Evolutionary conservation across 2,329 filamentous ascomycete genomes (phyloP).

Genomic region (Beauveria australis): DNA sequence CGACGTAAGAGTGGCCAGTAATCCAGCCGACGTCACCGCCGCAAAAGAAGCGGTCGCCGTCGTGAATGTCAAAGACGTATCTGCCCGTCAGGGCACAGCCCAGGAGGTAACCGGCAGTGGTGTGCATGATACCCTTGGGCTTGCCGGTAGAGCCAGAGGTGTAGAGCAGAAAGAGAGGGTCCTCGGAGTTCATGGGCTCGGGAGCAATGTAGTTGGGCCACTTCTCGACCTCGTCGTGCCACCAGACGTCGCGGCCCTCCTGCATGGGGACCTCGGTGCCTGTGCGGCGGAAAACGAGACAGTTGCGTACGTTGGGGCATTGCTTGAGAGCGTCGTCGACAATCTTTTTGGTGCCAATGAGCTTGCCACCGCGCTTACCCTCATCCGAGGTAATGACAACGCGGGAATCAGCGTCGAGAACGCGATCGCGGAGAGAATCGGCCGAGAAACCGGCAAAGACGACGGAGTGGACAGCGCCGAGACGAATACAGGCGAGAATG

Average conservation of each 20-base stretch:
- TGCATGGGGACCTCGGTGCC: constrained; percentile 90
- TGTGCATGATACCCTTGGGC: constrained; percentile 98
- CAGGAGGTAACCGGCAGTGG: constrained; percentile 88
- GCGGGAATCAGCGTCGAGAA: constrained; percentile 82
- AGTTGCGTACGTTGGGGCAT: constrained; percentile 78
- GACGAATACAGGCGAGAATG: constrained; percentile 82
- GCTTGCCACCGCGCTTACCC: constrained; percentile 93
- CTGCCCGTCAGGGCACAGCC: constrained; percentile 92
- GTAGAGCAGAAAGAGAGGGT: constrained; percentile 95
- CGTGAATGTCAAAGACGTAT: constrained; percentile 97
- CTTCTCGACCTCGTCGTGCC: constrained; percentile 97
- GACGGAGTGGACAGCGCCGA: constrained; percentile 93
- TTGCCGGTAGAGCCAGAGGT: constrained; percentile 97
- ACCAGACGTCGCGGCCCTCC: constrained; percentile 84
- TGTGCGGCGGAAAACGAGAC: constrained; percentile 91
- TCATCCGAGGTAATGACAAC: constrained; percentile 97
- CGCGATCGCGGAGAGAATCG: constrained; percentile 90
- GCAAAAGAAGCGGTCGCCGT: constrained; percentile 90
- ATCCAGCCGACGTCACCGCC: constrained; percentile 99
- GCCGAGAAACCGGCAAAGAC: constrained; percentile 97
- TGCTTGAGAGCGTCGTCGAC: constrained; percentile 96
- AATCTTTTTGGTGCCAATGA: constrained; percentile 98
- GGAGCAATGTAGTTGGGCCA: constrained; percentile 89
- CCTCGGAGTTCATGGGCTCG: constrained; percentile 84
- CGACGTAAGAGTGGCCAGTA: constrained; percentile 96